Evolutionary conservation across 208 protist species (phyloP), one percentile per base, ranked within the genome.

Genomic region (Crithidia sp.): DNA sequence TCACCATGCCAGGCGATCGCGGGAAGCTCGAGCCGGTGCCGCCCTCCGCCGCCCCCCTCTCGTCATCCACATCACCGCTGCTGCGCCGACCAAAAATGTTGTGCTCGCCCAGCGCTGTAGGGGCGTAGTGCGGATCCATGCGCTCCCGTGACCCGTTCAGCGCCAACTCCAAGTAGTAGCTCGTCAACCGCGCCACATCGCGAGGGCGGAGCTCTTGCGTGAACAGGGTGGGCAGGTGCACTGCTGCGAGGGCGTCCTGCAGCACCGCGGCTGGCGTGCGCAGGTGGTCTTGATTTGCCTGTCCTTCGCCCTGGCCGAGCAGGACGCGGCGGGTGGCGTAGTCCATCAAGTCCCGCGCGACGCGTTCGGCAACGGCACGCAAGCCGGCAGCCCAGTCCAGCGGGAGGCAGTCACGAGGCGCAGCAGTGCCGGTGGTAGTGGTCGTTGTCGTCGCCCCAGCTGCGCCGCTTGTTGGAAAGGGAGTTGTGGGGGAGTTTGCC

Each of bases 291-390:
- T 79, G 74, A 54, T 64, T 60, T 10, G 52, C 68, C 60, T 79
- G 74, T 0, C 74, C 74, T 52, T 73, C 74, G 41, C 66, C 66
- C 52, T 79, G 60, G 3, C 59, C 58, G n/a, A 79, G 59, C 6
- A 79, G 54, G 4, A 79, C 13, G 8, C 67, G 45, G 5, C 74
- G 74, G 28, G 74, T 52, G 57, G 74, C 74, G 67, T 79, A 79
- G 60, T 79, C 67, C 19, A 75, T 80, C 17, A 74, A 84, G 45
- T 92, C 84, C 7, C 64, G 61, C 8, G 79, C 82, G 12, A 92
- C n/a, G 10, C 84, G 79, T 66, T 92, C 87, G 5, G 84, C 82
- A 16, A 92, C 64, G 9, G 73, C 84, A n/a, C 62, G 62, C 52
- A 88, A 71, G 7, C 79, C 84, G 17, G 64, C 74, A 57, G 65